Conservation (phyloP, 2,329 filamentous ascomycete species). For the Alternaria infectoria region DNA sequence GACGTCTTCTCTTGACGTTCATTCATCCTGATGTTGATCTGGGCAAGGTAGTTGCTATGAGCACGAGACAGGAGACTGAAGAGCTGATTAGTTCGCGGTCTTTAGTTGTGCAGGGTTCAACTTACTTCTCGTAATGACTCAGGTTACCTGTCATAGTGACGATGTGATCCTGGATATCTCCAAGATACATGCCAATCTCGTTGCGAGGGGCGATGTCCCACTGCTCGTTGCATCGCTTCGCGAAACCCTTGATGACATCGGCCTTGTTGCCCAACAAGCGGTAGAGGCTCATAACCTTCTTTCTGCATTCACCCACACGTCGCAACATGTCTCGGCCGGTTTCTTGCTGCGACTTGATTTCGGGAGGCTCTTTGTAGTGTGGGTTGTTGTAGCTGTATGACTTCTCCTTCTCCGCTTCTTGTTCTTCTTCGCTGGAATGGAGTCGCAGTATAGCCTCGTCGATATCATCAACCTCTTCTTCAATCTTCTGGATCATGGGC, state of each 20-base stretch:
- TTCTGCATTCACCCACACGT: constrained; percentile 89
- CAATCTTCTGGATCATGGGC: constrained; percentile 88
- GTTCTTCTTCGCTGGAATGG: constrained; percentile 64
- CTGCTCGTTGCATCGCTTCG: constrained; percentile 96
- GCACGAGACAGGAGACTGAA: constrained; percentile 83
- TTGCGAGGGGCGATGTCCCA: constrained; percentile 95
- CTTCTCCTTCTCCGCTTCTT: constrained; percentile 37
- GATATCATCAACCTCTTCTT: constrained; percentile 96
- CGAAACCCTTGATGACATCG: constrained; percentile 98
- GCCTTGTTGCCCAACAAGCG: constrained; percentile 94
- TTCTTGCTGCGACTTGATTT: constrained; percentile 52
- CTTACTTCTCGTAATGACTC: constrained; percentile 93
- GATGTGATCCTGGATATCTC: constrained; percentile 98
- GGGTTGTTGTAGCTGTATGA: constrained; percentile 34
- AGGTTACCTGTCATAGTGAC: constrained; percentile 98
- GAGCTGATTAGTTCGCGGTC: constrained; percentile 16
- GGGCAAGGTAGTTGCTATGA: constrained; percentile 96
- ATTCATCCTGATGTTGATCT: constrained; percentile 99
- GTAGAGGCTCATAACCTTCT: constrained; percentile 97
- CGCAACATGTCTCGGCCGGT: constrained; percentile 82
- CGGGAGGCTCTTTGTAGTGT: constrained; percentile 42
- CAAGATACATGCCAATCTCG: constrained; percentile 96
- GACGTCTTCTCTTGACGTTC: constrained; percentile 95
- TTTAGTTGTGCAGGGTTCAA: constrained; percentile 16
- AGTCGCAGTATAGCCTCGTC: constrained; percentile 88